Evolutionary conservation across 345 rosid species (phyloP).

Genomic region (Dipteronia dyeriana): DNA sequence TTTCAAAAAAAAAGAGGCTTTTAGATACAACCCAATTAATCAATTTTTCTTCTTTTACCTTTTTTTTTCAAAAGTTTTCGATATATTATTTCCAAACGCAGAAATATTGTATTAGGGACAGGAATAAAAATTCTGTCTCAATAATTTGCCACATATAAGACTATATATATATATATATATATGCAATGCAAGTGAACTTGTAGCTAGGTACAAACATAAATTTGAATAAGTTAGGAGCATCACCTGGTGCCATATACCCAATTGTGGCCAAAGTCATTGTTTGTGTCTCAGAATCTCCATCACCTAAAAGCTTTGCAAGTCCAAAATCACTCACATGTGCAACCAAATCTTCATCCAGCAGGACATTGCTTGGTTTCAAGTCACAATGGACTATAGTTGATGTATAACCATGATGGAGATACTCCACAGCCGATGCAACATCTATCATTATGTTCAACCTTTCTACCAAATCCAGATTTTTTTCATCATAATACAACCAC

Average conservation of each 20-base stretch:
- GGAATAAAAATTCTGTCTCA: no score
- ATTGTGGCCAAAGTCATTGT: background rate
- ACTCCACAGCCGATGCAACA: background rate
- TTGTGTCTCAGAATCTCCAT: background rate
- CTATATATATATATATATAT: no score
- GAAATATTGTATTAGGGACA: no score
- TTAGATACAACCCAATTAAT: no score
- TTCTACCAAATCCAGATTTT: background rate
- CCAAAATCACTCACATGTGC: slow-evolving; percentile 1
- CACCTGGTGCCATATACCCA: slow-evolving; percentile 21
- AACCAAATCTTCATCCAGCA: slow-evolving; percentile 5
- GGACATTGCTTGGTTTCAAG: slow-evolving; percentile 4
- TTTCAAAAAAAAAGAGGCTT: no score
- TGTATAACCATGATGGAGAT: slow-evolving; percentile 11
- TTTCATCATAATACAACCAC: slow-evolving; percentile 4
- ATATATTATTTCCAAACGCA: no score
- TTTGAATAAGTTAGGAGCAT: no score
- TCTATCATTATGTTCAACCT: background rate
- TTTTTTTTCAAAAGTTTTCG: no score
- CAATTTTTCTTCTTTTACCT: no score
- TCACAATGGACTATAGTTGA: slow-evolving; percentile 11
- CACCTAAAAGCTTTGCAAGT: background rate
- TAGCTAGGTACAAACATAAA: no score
- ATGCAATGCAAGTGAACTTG: no score
- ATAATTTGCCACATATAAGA: no score